Evolutionary conservation across 371 early-diverging fungal genomes (phyloP).

Genomic region (Zychaea mexicana): DNA sequence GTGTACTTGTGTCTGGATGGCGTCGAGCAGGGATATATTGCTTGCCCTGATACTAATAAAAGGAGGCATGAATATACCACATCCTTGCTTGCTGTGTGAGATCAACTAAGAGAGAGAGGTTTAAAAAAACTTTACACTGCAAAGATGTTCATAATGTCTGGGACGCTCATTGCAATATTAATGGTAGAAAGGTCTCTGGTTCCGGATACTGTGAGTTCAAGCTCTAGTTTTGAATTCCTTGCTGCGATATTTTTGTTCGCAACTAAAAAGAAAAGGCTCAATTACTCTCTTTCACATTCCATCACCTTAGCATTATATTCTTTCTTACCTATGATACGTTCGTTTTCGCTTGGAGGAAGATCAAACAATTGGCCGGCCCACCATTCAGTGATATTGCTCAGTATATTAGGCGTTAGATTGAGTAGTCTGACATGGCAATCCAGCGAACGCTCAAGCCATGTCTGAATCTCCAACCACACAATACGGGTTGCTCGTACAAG

Average conservation of each 20-base stretch:
- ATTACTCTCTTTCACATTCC: too few species aligned
- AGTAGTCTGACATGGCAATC: slow-evolving; percentile 4
- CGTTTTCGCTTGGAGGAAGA: neutral
- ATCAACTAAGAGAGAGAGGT: too few species aligned
- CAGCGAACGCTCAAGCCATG: neutral
- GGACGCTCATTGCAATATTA: neutral
- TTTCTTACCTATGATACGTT: neutral
- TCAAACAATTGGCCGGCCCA: slow-evolving; percentile 2
- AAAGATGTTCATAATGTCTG: neutral
- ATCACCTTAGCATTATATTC: neutral
- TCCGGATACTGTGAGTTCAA: neutral
- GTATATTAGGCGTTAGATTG: neutral
- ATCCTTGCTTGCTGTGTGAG: neutral
- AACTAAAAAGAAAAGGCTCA: neutral
- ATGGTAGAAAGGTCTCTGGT: neutral
- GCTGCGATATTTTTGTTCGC: too few species aligned
- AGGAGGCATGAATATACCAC: neutral
- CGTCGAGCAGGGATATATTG: neutral
- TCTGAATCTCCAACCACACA: neutral
- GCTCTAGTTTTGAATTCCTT: neutral
- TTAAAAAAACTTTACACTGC: neutral
- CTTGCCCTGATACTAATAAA: neutral
- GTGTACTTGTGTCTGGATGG: neutral
- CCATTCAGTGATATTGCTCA: neutral
- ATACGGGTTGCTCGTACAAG: neutral